Evolutionary conservation across 768 basidiomycete species (phyloP), one percentile per base, ranked within the genome.

Genomic region (Mycena olivaceomarginata): DNA sequence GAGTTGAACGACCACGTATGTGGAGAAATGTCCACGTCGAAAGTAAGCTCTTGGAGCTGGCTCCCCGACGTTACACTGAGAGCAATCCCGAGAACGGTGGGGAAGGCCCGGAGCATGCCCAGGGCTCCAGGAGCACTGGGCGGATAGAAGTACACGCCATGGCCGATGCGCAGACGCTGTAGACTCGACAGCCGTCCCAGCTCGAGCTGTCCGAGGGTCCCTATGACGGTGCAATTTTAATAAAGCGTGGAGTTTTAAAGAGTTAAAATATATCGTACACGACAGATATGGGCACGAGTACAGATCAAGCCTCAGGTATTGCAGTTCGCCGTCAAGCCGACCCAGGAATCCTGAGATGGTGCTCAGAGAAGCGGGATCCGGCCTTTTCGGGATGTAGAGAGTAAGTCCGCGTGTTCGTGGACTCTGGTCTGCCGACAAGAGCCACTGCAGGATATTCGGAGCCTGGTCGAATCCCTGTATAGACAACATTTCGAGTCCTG

Each of bases 11-110:
- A 9, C 63, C 41, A 53, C 31, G 11, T 18, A 39, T 40, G 46
- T 13, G 65, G 48, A 18, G 37, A 9, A 37, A 67, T 12, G 10
- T 67, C 66, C 0, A 67, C 66, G 39, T 67, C 66, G 51, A 67
- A 53, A 39, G 22, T 40, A 1, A 67, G 48, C 51, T 67, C 48
- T 20, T 8, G 20, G 48, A 67, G 66, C 5, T 6, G 48, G 51
- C 40, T 53, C 37, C 37, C 37, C 48, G 66, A 4, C 4, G 37
- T 12, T 25, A 67, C 1, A 37, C 13, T 16, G 31, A 31, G 15
- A 20, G 46, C 46, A 8, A 67, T 51, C 4, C 13, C n/a, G 15
- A 53, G 37, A 9, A 53, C 48, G 37, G 2, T 4, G 6, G 66
- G 48, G 31, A 67, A 67, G 18, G 39, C 16, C 40, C 66, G 37